These are phyloP conservation scores for Platanthera zijinensis DNA, from an alignment of 106 monocot species.

Conservation along the genomic window DNA sequence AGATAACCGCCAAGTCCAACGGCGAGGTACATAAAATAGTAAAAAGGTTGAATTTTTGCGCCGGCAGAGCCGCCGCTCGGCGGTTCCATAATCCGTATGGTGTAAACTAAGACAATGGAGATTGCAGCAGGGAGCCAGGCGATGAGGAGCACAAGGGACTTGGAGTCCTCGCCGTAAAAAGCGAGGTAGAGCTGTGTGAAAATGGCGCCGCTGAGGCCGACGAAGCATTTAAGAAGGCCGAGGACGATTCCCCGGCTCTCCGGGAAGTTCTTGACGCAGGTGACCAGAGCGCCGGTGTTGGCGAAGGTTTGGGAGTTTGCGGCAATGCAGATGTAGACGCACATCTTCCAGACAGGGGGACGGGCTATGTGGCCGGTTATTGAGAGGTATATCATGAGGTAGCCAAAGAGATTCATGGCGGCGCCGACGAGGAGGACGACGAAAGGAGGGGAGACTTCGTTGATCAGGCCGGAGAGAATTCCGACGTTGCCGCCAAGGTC, in stretches of 20 bases:
- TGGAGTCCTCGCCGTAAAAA: slow-evolving; percentile 23
- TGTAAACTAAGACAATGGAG: slow-evolving; percentile 17
- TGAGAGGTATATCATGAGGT: slow-evolving; percentile 38
- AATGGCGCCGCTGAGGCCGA: slow-evolving; percentile 51
- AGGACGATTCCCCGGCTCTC: slow-evolving; percentile 45
- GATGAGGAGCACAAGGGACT: slow-evolving; percentile 22
- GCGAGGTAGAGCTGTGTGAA: slow-evolving; percentile 44
- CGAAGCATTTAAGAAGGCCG: slow-evolving; percentile 48
- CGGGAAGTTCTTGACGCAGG: slow-evolving; percentile 52
- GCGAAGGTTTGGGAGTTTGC: slow-evolving; percentile 51
- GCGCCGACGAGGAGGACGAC: slow-evolving; percentile 29
- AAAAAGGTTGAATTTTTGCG: slow-evolving; percentile 2
- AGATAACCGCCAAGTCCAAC: slow-evolving; percentile 16
- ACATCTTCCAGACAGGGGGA: slow-evolving; percentile 40
- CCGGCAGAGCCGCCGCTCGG: too few species aligned
- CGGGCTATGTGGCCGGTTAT: slow-evolving; percentile 20
- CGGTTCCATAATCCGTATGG: slow-evolving; percentile 12
- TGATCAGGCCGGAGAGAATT: slow-evolving; percentile 41
- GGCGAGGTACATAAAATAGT: slow-evolving; percentile 20
- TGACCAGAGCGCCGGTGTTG: slow-evolving; percentile 41
- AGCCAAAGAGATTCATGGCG: slow-evolving; percentile 40
- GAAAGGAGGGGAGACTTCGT: slow-evolving; percentile 37
- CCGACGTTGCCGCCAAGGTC: slow-evolving; percentile 48
- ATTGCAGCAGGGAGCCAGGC: slow-evolving; percentile 37
- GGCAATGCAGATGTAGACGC: slow-evolving; percentile 35